These are phyloP conservation scores for Physaria fendleri DNA, from an alignment of 345 rosid species.

Conservation along the genomic window DNA sequence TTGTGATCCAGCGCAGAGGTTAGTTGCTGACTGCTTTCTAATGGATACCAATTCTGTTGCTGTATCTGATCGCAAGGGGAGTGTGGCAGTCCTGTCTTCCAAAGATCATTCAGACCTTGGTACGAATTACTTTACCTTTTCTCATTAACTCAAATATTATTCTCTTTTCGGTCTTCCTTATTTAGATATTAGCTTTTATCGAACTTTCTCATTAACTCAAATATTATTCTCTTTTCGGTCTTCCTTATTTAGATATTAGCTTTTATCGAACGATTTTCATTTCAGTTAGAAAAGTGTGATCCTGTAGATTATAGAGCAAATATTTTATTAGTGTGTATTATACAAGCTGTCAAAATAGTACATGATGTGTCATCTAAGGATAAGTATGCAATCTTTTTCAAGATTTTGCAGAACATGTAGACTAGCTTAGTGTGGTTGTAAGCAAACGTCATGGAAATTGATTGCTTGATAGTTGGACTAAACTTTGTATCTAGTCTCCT, in stretches of 20 bases:
- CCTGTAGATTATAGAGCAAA: not conserved
- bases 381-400: not conserved
- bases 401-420: not conserved
- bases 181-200: not conserved
- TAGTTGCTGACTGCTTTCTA: slow-evolving; percentile 91
- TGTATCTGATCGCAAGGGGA: slow-evolving; percentile 96
- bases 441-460: not conserved
- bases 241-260: not conserved
- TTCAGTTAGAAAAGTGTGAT: not conserved
- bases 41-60: slow-evolving; percentile 75
- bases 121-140: slow-evolving; percentile 18
- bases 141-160: not conserved
- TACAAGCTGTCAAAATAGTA: not conserved
- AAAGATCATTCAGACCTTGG: slow-evolving; percentile 59
- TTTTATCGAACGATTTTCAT: not conserved
- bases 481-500: not conserved
- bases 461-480: not conserved
- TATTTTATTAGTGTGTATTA: not conserved
- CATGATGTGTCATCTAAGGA: slow-evolving; percentile 2
- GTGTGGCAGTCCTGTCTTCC: slow-evolving; percentile 80
- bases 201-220: not conserved
- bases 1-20: slow-evolving; percentile 93
- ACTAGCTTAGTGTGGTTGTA: not conserved
- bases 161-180: not conserved
- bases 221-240: not conserved